Evolutionary conservation across 1,284 basidiomycete genomes (phyloP), one percentile per base, ranked within the genome.

Genomic region (Malassezia psittaci): DNA sequence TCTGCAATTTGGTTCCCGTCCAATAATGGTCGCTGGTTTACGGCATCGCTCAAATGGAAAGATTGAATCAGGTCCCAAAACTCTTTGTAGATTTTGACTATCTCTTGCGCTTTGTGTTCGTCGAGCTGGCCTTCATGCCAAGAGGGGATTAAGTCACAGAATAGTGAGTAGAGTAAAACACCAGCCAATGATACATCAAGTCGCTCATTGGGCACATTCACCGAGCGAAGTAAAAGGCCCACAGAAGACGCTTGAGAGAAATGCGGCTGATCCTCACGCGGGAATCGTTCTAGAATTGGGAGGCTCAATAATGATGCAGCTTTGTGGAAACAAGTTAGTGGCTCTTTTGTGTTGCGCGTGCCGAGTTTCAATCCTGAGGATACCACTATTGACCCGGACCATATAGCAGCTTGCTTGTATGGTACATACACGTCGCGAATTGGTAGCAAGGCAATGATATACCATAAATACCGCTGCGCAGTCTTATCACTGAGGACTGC

Each of bases 331-430:
- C 51, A 43, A 1, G 47, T 37, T 3, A 68, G 57, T 0, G 70
- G 70, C 11, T 69, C 64, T 34, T 66, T 69, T n/a, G 69, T 59
- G 24, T 54, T 63, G 36, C 59, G 60, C 9, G 59, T 61, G 29
- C 67, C 70, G 16, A 73, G 54, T 46, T 74, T 74, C 48, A 74
- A 67, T 2, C 70, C 72, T n/a, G 52, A 54, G 12, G 60, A 43
- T 8, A 72, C 55, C 13, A 66, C 63, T 21, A 42, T 50, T 24
- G 63, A 66, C n/a, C 62, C 67, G 2, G 68, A 63, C 72, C 65
- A 68, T 3, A 48, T 52, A 19, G 51, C 45, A 43, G 66, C 57
- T 52, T 69, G 67, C 59, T 68, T 68, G 42, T 64, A 64, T 9
- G 64, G 58, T 43, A 64, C 59, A 4, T 56, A 55, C 12, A 64